Evolutionary conservation across 495 filamentous ascomycete species (phyloP).

Genomic region (Aspergillus egyptiacus): DNA sequence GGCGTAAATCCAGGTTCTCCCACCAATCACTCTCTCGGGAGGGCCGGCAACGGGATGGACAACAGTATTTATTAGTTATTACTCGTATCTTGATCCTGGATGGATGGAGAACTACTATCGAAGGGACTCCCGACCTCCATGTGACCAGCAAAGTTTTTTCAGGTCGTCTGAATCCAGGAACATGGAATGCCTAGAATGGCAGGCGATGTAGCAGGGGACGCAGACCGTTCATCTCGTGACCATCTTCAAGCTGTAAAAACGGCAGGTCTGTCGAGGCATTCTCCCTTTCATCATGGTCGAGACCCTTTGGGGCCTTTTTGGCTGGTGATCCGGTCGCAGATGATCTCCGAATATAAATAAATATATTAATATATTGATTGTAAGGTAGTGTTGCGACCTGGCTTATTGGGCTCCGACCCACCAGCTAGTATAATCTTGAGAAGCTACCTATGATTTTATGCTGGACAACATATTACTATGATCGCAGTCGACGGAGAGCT

Average conservation of each 20-base stretch:
- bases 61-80: no score
- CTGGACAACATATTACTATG: neutral
- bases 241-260: neutral
- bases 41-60: constrained; percentile 3
- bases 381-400: neutral
- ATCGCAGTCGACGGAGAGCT: no score
- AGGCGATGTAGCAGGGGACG: neutral
- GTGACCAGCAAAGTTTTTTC: constrained; percentile 37
- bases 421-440: constrained; percentile 6
- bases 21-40: constrained; percentile 35
- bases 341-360: constrained; percentile 3
- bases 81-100: no score
- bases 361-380: no score
- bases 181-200: no score
- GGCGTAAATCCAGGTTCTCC: constrained; percentile 22
- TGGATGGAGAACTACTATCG: no score
- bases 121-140: constrained; percentile 23
- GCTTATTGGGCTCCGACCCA: constrained; percentile 2
- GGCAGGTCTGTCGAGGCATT: constrained; percentile 7
- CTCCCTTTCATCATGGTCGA: neutral
- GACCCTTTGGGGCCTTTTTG: neutral
- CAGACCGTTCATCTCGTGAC: neutral
- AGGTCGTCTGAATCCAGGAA: constrained; percentile 6
- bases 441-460: constrained; percentile 6
- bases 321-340: neutral